phyloP scores from a whole-genome alignment of 2,329 filamentous ascomycete genomes.

The Exophiala phaeomuriformis region DNA sequence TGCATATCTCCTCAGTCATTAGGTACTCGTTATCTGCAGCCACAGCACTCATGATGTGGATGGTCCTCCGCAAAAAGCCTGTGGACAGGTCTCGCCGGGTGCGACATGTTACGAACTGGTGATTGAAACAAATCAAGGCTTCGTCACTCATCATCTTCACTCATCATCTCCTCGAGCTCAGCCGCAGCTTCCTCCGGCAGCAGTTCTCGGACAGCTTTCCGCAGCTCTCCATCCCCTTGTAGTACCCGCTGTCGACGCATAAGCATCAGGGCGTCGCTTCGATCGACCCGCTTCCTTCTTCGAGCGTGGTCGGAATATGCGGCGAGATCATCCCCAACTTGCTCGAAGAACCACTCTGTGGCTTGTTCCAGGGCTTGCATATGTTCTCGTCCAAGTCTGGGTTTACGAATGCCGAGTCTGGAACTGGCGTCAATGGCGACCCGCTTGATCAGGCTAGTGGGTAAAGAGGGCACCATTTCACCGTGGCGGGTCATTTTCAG shows the following conservation, averaged over 20 bases:
- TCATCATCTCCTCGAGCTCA: conserved; percentile 58
- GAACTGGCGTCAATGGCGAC: conserved; percentile 32
- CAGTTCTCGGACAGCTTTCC: conserved; percentile 64
- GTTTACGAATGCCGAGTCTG: conserved; percentile 60
- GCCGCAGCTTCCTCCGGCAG: conserved; percentile 76
- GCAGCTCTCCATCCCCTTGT: conserved; percentile 19
- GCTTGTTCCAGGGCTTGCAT: conserved; percentile 69
- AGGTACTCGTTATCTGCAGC: conserved; percentile 83
- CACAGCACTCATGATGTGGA: conserved; percentile 91
- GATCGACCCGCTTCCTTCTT: conserved; percentile 70
- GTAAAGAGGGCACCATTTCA: conserved; percentile 67
- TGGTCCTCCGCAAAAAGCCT: conserved; percentile 83
- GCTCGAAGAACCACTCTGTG: conserved; percentile 88
- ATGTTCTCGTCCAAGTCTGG: conserved; percentile 65
- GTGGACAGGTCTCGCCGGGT: conserved; percentile 66
- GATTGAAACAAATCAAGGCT: conserved; percentile 25
- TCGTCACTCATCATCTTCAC: neutral
- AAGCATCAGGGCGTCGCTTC: conserved; percentile 71
- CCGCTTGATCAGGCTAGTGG: conserved; percentile 63
- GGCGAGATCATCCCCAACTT: conserved; percentile 69
- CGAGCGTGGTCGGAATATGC: conserved; percentile 76
- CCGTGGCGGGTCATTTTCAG: conserved; percentile 59
- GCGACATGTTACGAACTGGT: conserved; percentile 70
- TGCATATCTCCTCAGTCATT: conserved; percentile 27
- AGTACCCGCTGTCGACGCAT: conserved; percentile 55